These are phyloP conservation scores for Pyrenophora tritici-repentis DNA, from an alignment of 2,329 filamentous ascomycete species.

Conservation along the genomic window DNA sequence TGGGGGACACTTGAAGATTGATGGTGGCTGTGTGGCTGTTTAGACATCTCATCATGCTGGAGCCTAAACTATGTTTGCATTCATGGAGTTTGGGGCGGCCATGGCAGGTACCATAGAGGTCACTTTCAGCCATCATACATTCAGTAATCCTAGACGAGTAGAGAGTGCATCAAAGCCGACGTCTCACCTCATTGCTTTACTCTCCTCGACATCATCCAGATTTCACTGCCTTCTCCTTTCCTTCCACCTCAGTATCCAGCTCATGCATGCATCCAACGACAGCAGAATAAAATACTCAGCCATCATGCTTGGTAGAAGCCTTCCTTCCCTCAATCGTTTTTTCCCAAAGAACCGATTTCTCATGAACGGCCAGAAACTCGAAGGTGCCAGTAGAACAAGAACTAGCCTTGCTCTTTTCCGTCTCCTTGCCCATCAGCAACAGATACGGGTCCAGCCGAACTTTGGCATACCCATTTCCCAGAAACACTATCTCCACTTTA, in stretches of 20 bases:
- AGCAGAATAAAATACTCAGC: slow-evolving; percentile 1
- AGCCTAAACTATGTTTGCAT: slow-evolving; percentile 18
- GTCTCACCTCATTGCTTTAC: too few species aligned
- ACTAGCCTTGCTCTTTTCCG: slow-evolving; percentile 17
- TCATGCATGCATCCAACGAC: not conserved
- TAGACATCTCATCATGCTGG: slow-evolving; percentile 16
- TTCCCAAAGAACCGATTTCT: slow-evolving; percentile 11
- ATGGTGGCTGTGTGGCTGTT: slow-evolving; percentile 39
- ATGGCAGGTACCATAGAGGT: not conserved
- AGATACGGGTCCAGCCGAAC: slow-evolving; percentile 33
- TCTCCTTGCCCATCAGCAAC: slow-evolving; percentile 34
- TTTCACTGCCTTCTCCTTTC: too few species aligned
- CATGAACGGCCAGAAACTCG: slow-evolving; percentile 29
- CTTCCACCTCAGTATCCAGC: too few species aligned
- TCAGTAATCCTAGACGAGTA: too few species aligned
- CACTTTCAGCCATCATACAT: not conserved
- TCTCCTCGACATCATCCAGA: too few species aligned
- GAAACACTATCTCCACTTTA: slow-evolving; percentile 31
- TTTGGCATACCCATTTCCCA: slow-evolving; percentile 38
- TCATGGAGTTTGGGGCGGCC: slow-evolving; percentile 24
- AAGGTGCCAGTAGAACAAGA: slow-evolving; percentile 5
- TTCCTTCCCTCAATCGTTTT: slow-evolving; percentile 19
- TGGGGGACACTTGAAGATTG: slow-evolving; percentile 43
- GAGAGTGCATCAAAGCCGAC: too few species aligned
- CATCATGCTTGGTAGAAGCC: slow-evolving; percentile 27